phyloP scores from a whole-genome alignment of 495 filamentous ascomycete genomes.

The Articulospora tetracladia region DNA sequence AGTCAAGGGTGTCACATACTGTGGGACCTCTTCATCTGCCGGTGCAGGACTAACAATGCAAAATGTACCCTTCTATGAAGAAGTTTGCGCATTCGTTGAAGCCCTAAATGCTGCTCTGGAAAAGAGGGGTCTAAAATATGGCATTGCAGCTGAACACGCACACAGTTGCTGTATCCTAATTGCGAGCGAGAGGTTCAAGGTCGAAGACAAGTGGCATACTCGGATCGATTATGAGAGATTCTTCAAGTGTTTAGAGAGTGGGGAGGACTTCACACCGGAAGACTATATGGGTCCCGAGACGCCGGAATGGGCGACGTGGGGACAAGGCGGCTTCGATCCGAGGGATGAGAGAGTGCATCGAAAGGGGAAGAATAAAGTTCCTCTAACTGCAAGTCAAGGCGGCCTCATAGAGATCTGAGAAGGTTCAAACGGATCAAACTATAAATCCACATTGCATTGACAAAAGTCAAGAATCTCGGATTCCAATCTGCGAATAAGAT shows the following conservation, averaged over 20 bases:
- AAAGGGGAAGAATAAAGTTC: constrained; percentile 52
- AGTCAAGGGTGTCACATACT: constrained; percentile 95
- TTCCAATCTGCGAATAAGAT: too few relatives aligned
- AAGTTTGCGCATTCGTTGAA: constrained; percentile 76
- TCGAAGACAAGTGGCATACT: constrained; percentile 76
- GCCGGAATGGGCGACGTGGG: constrained; percentile 93
- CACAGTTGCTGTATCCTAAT: constrained; percentile 91
- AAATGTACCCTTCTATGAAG: constrained; percentile 93
- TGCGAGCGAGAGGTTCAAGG: constrained; percentile 70
- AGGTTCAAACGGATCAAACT: not conserved
- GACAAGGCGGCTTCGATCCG: constrained; percentile 89
- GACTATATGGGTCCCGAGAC: constrained; percentile 84
- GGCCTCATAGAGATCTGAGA: not conserved
- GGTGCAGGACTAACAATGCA: constrained; percentile 87
- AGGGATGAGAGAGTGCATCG: constrained; percentile 78
- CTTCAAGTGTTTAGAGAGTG: constrained; percentile 76
- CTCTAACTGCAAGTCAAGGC: constrained; percentile 12
- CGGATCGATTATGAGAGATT: constrained; percentile 86
- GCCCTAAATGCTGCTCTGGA: constrained; percentile 63
- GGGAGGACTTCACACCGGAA: constrained; percentile 70
- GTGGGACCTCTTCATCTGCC: constrained; percentile 77
- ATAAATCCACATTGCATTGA: not conserved
- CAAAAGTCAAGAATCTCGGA: not conserved
- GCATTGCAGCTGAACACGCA: constrained; percentile 90
- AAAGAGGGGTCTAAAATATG: constrained; percentile 70